Evolutionary conservation across 2,329 filamentous ascomycete genomes (phyloP).

Genomic region (Talaromyces atroroseus): DNA sequence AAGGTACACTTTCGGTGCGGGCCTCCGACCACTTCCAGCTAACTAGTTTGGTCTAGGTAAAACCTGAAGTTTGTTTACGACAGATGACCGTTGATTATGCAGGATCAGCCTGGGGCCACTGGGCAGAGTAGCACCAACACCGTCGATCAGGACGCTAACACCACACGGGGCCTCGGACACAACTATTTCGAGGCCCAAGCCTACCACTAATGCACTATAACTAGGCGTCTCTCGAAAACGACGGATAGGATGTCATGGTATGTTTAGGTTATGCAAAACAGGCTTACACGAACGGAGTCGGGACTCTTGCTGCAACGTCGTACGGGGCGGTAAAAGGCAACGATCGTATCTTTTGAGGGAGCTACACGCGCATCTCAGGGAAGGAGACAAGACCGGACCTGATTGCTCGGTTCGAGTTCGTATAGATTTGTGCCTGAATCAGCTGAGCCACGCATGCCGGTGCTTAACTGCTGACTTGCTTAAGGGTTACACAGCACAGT

Average conservation of each 20-base stretch:
- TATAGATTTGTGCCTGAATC: too few relatives aligned
- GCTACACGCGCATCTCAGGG: background rate
- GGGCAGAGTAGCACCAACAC: background rate
- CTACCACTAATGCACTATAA: background rate
- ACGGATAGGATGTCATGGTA: too few relatives aligned
- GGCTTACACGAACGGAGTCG: background rate
- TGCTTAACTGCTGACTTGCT: background rate
- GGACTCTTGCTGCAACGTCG: background rate
- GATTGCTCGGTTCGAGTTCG: too few relatives aligned
- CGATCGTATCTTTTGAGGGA: background rate
- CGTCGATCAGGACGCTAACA: conserved; percentile 4
- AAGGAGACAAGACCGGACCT: too few relatives aligned
- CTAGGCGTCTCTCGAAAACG: too few relatives aligned
- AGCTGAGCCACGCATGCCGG: too few relatives aligned
- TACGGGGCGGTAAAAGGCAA: background rate
- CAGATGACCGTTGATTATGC: conserved; percentile 1
- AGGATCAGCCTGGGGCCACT: conserved; percentile 4
- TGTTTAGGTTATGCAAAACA: background rate
- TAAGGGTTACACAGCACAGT: background rate
- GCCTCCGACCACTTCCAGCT: background rate
- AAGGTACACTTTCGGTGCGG: background rate
- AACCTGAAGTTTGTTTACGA: background rate
- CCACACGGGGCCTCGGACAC: background rate
- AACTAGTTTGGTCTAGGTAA: background rate
- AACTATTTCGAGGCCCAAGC: background rate